phyloP scores from a whole-genome alignment of 2,329 filamentous ascomycete species.

The Acephala macrosclerotiorum region DNA sequence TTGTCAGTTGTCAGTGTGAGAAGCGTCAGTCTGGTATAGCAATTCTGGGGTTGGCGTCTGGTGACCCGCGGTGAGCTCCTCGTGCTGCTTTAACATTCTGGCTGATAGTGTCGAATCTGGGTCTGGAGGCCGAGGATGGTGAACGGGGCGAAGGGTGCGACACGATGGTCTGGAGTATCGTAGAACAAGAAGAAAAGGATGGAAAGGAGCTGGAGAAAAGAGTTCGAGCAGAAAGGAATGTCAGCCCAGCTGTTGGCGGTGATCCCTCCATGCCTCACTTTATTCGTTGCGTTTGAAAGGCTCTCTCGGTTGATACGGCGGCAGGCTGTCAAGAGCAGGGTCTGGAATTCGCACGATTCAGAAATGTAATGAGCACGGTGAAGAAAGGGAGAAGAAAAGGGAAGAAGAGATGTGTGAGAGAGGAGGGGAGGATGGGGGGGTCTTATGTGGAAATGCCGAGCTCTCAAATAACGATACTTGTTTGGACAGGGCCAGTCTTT shows the following conservation, averaged over 20 bases:
- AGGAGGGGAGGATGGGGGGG: conserved; percentile 27
- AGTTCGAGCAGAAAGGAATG: conserved; percentile 10
- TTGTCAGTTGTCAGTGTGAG: neutral
- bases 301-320: conserved; percentile 32
- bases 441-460: conserved; percentile 39
- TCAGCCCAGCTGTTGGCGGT: conserved; percentile 17
- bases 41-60: conserved; percentile 8
- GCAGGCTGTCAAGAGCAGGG: conserved; percentile 19
- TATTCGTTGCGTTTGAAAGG: conserved; percentile 29
- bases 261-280: conserved; percentile 21
- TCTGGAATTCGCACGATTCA: conserved; percentile 16
- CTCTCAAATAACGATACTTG: conserved; percentile 28
- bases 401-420: conserved; percentile 12
- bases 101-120: conserved; percentile 15
- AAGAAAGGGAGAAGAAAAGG: conserved; percentile 18
- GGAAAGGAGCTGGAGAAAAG: conserved; percentile 10
- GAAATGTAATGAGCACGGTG: conserved; percentile 8
- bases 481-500: conserved; percentile 35
- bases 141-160: conserved; percentile 17
- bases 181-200: conserved; percentile 17
- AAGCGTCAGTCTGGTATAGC: conserved; percentile 26
- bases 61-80: neutral
- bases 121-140: conserved; percentile 1
- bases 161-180: conserved; percentile 16
- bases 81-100: conserved; percentile 34